Base-by-base conservation (phyloP, 345 rosid genomes). In the Gossypium anomalum region DNA sequence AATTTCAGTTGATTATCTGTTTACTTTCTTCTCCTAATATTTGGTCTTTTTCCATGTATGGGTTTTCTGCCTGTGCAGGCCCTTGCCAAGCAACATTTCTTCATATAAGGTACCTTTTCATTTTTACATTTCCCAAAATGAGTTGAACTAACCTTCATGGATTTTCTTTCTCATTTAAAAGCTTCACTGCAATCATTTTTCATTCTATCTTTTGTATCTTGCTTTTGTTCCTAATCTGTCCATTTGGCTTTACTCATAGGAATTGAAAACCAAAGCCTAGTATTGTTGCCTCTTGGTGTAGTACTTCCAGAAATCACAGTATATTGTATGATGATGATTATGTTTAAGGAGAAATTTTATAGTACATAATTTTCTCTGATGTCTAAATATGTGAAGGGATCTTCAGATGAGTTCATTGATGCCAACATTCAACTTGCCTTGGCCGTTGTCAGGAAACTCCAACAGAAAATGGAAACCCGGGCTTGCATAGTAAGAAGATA, bases 321-420 rank as follows among this genome's bases (percentile, higher is more conserved):
- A 19, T 73, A 22, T 45, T 44, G 16, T 69, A 25, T 23, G 27
- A 15, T 58, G 27, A 2, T 53, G 56, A 25, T 23, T 43, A 73
- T 73, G 48, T 47, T 41, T 43, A 19, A 7, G 65, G 22, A 8
- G 38, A 44, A 16, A 8, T 59, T 34, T 8, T 43, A 19, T 47
- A 15, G 22, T 77, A 47, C 58, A 34, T 77, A 62, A 77, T 78
- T 78, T 80, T 76, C 70, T 77, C 75, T 68, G 86, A 76, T 76
- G 82, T 67, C 87, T 82, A 75, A 85, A 78, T 38, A 41, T 86
- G 82, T 87, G 83, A 85, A 92, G 97, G 98, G 97, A 77, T 92
- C 97, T 79, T 94, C 98, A 83, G 97, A 92, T 80, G 98, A 94
- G 22, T 94, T 88, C 83, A 94, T 85, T 73, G 97, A 92, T 73